Evolutionary conservation across 768 basidiomycete species (phyloP), one percentile per base, ranked within the genome.

Genomic region (Suillus clintonianus): DNA sequence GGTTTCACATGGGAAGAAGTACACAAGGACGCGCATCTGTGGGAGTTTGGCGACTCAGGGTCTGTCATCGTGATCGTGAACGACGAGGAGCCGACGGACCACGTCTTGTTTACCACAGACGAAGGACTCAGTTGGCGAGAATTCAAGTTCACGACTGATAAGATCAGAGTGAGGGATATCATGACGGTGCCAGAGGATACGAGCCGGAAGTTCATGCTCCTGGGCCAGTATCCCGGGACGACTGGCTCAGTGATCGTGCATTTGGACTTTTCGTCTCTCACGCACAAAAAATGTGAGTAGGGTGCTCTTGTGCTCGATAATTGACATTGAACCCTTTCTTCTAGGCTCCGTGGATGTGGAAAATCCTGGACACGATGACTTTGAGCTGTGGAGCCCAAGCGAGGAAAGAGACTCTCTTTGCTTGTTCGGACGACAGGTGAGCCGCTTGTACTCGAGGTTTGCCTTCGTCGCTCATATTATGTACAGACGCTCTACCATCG

Each of bases 1-100:
- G 97, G 97, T 10, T 97, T 97, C 78, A 95, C 93, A 0, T 99
- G 97, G 97, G 88, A 97, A 73, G 97, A 99, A 78, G 90, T 99
- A 0, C 95, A 95, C 81, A 99, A 99, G 74, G 96, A 97, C 68
- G 97, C 97, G 0, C 92, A 99, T 72, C 82, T 98, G 43, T 99
- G 94, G 95, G 95, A 96, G 74, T 99, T 97, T 69, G 97, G 97
- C 34, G 97, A 99, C 78, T 97, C 94, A 0, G 97, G 97, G 5
- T 95, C 96, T 1, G 83, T 99, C 62, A 83, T 99, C 41, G 81
- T 99, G 68, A 90, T 99, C 79, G 94, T 88, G 50, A 98, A 99
- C 75, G 97, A 99, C 74, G 97, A 99, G 73, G 90, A 90, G 63
- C 86, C 95, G 0, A 96, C 93, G 3, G 92, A 97, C 70, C 89